Evolutionary conservation across 202 grass and related monocot species (phyloP).

Genomic region (Cymbopogon flexuosus): DNA sequence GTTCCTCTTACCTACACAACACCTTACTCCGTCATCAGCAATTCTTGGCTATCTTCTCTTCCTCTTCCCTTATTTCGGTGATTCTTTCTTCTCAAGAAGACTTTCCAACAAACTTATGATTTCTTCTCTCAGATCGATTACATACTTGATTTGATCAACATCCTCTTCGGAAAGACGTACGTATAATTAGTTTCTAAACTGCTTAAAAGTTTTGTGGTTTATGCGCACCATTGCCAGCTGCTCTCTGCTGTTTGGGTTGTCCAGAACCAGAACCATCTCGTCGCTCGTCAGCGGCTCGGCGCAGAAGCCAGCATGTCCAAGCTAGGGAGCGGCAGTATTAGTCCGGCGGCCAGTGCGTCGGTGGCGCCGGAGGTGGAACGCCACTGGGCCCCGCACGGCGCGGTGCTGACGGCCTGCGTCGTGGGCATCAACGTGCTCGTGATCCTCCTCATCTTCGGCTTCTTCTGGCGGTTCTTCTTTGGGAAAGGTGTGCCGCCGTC

Average conservation of each 20-base stretch:
- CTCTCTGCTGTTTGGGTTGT: not conserved
- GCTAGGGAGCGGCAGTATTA: not conserved
- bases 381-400: slow-evolving; percentile 36
- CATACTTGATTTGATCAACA: no score
- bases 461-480: slow-evolving; percentile 55
- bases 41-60: not conserved
- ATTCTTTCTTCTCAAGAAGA: not conserved
- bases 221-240: slow-evolving; percentile 14
- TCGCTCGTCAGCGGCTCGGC: no score
- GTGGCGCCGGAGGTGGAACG: not conserved
- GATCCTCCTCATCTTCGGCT: slow-evolving; percentile 56
- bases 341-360: not conserved
- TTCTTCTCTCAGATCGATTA: not conserved
- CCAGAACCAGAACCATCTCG: no score
- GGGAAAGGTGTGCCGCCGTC: not conserved
- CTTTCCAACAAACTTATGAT: not conserved
- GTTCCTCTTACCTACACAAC: not conserved
- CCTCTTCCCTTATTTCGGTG: not conserved
- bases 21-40: not conserved
- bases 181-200: not conserved
- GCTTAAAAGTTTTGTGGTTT: not conserved
- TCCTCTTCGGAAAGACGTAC: not conserved
- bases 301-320: slow-evolving; percentile 20
- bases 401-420: slow-evolving; percentile 31
- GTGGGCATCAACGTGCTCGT: slow-evolving; percentile 56